Conservation (phyloP, 2,329 filamentous ascomycete species). For the Teratosphaeria zuluensis region DNA sequence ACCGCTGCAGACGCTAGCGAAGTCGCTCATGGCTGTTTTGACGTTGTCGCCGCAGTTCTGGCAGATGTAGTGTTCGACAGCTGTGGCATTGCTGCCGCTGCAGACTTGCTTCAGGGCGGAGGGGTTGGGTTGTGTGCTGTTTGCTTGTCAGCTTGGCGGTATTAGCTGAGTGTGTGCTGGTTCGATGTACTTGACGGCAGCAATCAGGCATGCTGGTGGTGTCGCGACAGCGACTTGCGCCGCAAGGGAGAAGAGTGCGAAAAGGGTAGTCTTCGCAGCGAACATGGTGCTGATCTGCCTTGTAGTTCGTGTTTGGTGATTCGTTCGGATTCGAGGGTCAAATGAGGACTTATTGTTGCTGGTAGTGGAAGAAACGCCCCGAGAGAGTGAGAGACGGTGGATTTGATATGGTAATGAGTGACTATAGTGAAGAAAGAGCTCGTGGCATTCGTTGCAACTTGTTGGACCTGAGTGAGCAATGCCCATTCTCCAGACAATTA, state of each 20-base stretch:
- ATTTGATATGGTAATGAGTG: neutral
- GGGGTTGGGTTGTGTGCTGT: conserved; percentile 24
- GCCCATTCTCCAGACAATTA: no score
- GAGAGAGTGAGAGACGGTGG: neutral
- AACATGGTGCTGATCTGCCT: conserved; percentile 29
- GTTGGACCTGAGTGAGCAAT: no score
- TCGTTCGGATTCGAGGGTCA: neutral
- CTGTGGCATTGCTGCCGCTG: conserved; percentile 13
- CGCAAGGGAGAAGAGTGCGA: conserved; percentile 37
- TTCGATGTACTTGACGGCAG: conserved; percentile 41
- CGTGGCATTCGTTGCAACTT: no score
- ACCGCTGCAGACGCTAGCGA: conserved; percentile 22
- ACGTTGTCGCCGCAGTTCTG: conserved; percentile 22
- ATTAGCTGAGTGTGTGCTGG: neutral
- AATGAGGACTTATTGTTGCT: neutral
- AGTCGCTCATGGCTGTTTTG: conserved; percentile 21
- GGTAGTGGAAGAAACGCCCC: neutral
- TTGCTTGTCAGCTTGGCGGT: neutral
- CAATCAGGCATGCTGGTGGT: conserved; percentile 43
- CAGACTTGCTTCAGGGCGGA: conserved; percentile 25
- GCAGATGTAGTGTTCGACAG: conserved; percentile 18
- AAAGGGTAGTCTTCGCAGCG: conserved; percentile 33
- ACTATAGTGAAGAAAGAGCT: neutral
- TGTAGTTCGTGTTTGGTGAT: neutral
- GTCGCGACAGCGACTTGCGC: conserved; percentile 33